Conservation (phyloP, 305 asterid species). For the Fraxinus baroniana region DNA sequence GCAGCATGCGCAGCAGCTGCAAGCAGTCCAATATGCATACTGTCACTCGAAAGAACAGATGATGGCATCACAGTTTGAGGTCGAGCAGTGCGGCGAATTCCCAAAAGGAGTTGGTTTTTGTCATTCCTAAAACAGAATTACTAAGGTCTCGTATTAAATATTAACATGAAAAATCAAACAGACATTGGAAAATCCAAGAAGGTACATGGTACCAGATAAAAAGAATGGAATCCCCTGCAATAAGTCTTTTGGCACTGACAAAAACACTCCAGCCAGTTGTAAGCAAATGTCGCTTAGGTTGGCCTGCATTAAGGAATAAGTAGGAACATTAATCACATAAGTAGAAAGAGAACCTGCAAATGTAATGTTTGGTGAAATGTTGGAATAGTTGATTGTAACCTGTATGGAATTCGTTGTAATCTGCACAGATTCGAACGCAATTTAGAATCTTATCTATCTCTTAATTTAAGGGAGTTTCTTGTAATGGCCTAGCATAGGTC, state of each 20-base stretch:
- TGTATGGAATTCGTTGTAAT: not conserved
- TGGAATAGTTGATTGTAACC: not conserved
- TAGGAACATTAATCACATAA: not conserved
- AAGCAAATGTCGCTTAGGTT: constrained; percentile 95
- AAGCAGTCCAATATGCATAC: constrained; percentile 96
- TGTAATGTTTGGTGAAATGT: not conserved
- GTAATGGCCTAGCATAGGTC: not conserved
- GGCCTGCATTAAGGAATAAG: constrained; percentile 55
- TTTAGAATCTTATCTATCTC: not conserved
- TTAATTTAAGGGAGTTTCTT: not conserved
- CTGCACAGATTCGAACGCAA: not conserved
- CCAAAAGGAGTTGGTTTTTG: constrained; percentile 90
- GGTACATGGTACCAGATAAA: constrained; percentile 70
- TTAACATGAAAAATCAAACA: not conserved
- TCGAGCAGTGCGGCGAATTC: constrained; percentile 83
- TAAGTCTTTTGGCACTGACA: constrained; percentile 92
- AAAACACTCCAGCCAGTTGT: constrained; percentile 99
- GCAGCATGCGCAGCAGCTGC: constrained; percentile 99
- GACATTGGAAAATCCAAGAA: not conserved
- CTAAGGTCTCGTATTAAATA: not conserved
- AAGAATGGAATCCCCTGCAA: constrained; percentile 94
- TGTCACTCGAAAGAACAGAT: constrained; percentile 92
- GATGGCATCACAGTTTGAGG: constrained; percentile 99
- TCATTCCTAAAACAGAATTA: constrained; percentile 61
- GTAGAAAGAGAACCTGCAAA: not conserved